Percentiles rank a stretch among this genome's conserved stretches.
These are phyloP conservation scores for Croton laevigatus DNA, from an alignment of 441 rosid species.

Conservation along the genomic window DNA sequence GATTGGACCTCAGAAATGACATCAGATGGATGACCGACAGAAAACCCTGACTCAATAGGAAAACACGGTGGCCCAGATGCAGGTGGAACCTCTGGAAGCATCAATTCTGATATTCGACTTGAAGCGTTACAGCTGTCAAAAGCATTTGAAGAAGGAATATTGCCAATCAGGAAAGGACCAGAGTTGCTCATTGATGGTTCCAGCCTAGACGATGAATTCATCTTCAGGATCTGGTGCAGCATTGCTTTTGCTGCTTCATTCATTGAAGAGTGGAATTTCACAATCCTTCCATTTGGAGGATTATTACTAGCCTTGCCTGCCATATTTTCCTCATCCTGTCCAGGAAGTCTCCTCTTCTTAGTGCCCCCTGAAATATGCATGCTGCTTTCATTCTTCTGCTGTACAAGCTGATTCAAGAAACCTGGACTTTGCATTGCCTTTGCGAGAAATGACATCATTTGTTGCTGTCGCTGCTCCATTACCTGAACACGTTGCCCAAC, in stretches of 20 bases:
- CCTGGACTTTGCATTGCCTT: slow-evolving; percentile 88
- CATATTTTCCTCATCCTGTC: slow-evolving; percentile 49
- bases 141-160: slow-evolving; percentile 36
- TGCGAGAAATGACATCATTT: slow-evolving; percentile 82
- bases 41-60: slow-evolving; percentile 48
- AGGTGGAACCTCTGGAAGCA: slow-evolving; percentile 52
- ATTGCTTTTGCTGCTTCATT: slow-evolving; percentile 72
- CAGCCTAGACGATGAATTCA: slow-evolving; percentile 45
- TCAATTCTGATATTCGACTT: slow-evolving; percentile 38
- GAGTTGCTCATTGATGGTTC: slow-evolving; percentile 43
- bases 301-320: slow-evolving; percentile 28
- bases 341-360: slow-evolving; percentile 79
- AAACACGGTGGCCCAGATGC: slow-evolving; percentile 38
- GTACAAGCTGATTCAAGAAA: slow-evolving; percentile 65
- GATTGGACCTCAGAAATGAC: slow-evolving; percentile 33
- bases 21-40: slow-evolving; percentile 48
- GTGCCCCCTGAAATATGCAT: slow-evolving; percentile 52
- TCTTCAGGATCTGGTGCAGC: slow-evolving; percentile 64
- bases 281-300: slow-evolving; percentile 66
- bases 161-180: slow-evolving; percentile 47
- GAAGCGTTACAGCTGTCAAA: slow-evolving; percentile 43
- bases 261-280: slow-evolving; percentile 71
- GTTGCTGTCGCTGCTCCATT: slow-evolving; percentile 84
- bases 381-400: slow-evolving; percentile 64
- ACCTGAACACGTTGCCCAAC: slow-evolving; percentile 67